These are phyloP conservation scores for Aleurites moluccanus DNA, from an alignment of 441 rosid genomes.

Conservation along the genomic window DNA sequence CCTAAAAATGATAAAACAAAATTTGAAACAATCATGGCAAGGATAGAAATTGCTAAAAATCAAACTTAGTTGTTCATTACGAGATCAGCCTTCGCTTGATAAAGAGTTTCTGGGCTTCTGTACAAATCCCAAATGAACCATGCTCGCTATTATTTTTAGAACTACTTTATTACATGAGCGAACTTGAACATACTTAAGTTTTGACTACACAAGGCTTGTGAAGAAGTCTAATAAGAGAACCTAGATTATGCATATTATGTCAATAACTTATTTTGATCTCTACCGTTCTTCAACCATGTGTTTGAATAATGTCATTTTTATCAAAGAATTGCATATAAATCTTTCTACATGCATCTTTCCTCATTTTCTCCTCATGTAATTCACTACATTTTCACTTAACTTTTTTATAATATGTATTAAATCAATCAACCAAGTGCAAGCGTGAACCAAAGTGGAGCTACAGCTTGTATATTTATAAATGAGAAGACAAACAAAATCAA, in stretches of 20 bases:
- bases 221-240: neutral
- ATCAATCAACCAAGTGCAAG: no score
- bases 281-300: no score
- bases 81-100: neutral
- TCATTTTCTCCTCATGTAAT: no score
- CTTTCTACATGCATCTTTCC: no score
- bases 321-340: no score
- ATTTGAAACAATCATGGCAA: neutral
- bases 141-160: neutral
- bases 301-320: no score
- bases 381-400: no score
- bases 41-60: neutral
- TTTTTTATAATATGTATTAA: no score
- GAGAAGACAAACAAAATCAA: no score
- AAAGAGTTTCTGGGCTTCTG: neutral
- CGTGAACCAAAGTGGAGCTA: no score
- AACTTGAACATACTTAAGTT: neutral
- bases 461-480: no score
- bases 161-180: neutral
- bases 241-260: neutral
- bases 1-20: constrained; percentile 35
- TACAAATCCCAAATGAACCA: neutral
- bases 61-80: neutral
- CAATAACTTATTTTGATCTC: neutral
- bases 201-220: neutral